Evolutionary conservation across 306 rosid genomes (phyloP).

Genomic region (Vicia villosa): DNA sequence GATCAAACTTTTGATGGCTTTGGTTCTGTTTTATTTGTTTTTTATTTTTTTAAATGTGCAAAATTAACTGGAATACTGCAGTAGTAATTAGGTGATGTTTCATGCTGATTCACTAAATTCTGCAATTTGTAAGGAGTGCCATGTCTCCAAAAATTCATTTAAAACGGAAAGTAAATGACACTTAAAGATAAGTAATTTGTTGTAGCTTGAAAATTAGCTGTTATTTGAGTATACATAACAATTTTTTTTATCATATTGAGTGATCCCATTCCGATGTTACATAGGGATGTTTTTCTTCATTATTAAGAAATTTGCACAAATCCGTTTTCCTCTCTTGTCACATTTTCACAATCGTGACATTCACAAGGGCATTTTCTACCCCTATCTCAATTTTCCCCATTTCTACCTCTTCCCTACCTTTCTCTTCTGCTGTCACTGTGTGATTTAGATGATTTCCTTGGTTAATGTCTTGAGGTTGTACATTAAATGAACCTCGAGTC

Average conservation of each 20-base stretch:
- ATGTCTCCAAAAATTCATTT: neutral
- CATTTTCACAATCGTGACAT: neutral
- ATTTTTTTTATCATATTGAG: neutral
- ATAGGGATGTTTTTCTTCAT: too few relatives aligned
- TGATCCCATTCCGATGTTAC: neutral
- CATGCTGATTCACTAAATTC: neutral
- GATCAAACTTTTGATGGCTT: conserved; percentile 19
- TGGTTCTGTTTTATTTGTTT: neutral
- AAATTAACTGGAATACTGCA: conserved; percentile 4
- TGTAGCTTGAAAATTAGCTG: neutral
- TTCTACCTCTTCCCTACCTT: neutral
- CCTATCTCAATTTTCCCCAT: neutral
- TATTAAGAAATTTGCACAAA: neutral
- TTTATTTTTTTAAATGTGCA: neutral
- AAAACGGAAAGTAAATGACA: conserved; percentile 2
- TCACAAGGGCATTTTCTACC: neutral
- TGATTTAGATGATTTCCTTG: neutral
- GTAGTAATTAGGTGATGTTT: neutral
- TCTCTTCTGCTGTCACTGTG: neutral
- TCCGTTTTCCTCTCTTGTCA: neutral
- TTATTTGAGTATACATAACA: conserved; percentile 10
- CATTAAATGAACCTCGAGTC: neutral
- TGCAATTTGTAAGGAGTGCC: conserved; percentile 14
- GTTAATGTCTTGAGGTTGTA: neutral
- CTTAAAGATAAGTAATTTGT: neutral